A percentile compares a stretch with the other conserved stretches of the same genome.
phyloP scores from a whole-genome alignment of 257 asterid species.

The Penstemon barbatus region DNA sequence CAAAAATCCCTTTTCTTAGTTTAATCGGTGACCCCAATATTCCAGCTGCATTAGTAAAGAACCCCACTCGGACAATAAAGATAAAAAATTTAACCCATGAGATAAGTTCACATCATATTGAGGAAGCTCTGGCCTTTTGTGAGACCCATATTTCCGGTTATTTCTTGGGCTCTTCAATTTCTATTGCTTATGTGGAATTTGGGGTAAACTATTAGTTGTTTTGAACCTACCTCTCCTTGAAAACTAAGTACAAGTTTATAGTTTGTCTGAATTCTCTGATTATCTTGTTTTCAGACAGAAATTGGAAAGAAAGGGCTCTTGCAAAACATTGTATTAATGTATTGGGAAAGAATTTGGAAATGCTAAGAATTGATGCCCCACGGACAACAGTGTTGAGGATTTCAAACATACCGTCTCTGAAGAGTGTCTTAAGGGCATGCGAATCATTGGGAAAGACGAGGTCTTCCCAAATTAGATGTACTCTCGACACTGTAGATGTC shows the following conservation, averaged over 20 bases:
- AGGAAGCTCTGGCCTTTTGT: conserved; percentile 50
- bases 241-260: no score
- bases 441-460: conserved; percentile 36
- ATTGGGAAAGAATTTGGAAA: conserved; percentile 42
- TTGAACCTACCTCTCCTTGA: not conserved
- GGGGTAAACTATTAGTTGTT: conserved; percentile 41
- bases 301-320: conserved; percentile 60
- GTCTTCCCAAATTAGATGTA: rapidly evolving
- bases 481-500: conserved; percentile 30
- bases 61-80: conserved; percentile 61
- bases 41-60: conserved; percentile 55
- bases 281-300: conserved; percentile 45
- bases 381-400: conserved; percentile 59
- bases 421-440: conserved; percentile 21
- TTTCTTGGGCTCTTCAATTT: conserved; percentile 42
- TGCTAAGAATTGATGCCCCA: conserved; percentile 62
- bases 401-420: conserved; percentile 4
- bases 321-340: conserved; percentile 43
- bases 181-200: conserved; percentile 64
- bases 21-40: conserved; percentile 43
- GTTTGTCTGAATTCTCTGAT: not conserved
- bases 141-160: conserved; percentile 47
- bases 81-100: conserved; percentile 37
- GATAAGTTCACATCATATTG: conserved; percentile 41
- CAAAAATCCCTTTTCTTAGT: conserved; percentile 38